Conservation (phyloP, 1,284 basidiomycete genomes). For the Mixia osmundae region DNA sequence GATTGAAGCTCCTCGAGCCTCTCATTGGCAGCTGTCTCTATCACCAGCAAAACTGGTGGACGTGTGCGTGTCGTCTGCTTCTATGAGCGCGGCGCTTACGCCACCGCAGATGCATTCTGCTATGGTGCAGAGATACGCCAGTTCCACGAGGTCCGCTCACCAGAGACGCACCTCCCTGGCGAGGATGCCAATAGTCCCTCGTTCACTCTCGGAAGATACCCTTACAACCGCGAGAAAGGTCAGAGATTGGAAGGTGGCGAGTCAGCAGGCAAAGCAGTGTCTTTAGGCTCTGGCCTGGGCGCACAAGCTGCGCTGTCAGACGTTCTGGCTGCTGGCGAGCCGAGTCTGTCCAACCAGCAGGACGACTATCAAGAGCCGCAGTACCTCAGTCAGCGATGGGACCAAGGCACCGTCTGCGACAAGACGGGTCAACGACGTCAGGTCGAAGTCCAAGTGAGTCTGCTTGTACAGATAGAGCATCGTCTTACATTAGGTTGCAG, state of each 20-base stretch:
- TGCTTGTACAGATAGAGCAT: slow-evolving; percentile 4
- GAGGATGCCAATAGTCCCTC: slow-evolving; percentile 17
- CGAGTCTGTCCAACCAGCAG: neutral
- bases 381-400: slow-evolving; percentile 71
- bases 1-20: slow-evolving; percentile 21
- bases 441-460: slow-evolving; percentile 65
- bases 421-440: slow-evolving; percentile 61
- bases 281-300: neutral
- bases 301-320: neutral
- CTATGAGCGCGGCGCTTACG: slow-evolving; percentile 35
- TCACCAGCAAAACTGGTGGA: slow-evolving; percentile 49
- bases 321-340: neutral
- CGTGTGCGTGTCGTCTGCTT: slow-evolving; percentile 43
- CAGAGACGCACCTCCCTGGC: slow-evolving; percentile 7
- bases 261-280: neutral
- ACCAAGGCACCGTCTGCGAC: slow-evolving; percentile 71
- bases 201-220: slow-evolving; percentile 16
- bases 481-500: slow-evolving; percentile 23
- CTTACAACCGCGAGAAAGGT: no score
- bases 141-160: slow-evolving; percentile 16
- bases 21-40: slow-evolving; percentile 26
- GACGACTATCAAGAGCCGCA: no score
- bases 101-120: slow-evolving; percentile 6
- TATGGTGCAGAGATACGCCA: slow-evolving; percentile 18
- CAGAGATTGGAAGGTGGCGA: no score